Evolutionary conservation across 2,329 filamentous ascomycete genomes (phyloP), one percentile per base, ranked within the genome.

Genomic region (Hymenoscyphus repandus): DNA sequence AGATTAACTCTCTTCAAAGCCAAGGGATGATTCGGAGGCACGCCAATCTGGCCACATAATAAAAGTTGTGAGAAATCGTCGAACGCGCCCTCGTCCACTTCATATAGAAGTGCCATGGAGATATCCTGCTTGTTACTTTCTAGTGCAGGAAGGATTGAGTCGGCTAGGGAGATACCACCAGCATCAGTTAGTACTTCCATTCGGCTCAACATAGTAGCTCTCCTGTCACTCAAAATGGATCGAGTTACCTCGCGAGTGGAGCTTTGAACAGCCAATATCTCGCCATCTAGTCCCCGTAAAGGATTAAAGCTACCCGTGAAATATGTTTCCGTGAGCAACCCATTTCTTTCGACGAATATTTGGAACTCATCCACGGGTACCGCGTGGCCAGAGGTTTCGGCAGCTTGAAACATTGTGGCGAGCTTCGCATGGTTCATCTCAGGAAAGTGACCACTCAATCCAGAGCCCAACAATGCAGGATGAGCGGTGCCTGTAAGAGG

Each of bases 261-360:
- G 22, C 63, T 62, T 31, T 60, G 59, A 11, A 62, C 60, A 1
- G 62, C 63, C 17, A 58, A 56, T 2, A 64, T 46, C 13, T 46
- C 48, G 12, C 63, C 59, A 32, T 51, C 52, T 12, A 58, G 51
- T 13, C 54, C 55, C 32, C 60, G 44, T 4, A 65, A 36, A 6
- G 63, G 63, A n/a, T 51, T 60, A 30, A 64, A 60, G 20, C 55
- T 63, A 6, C 60, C 62, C 10, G 58, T 59, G 39, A 64, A 65
- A 37, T 61, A 62, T 9, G 58, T 51, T 38, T 65, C 62, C 27
- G 63, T 59, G 2, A 55, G 18, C n/a, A 58, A 60, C 1, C 54
- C 56, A 27, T 50, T 53, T 6, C 63, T 54, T 27, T 62, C 58
- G 2, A 61, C 53, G 27, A 58, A 56, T 40, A 64, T 52, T 43